Evolutionary conservation across 2,329 filamentous ascomycete species (phyloP).

Genomic region (Aschersonia sp.): DNA sequence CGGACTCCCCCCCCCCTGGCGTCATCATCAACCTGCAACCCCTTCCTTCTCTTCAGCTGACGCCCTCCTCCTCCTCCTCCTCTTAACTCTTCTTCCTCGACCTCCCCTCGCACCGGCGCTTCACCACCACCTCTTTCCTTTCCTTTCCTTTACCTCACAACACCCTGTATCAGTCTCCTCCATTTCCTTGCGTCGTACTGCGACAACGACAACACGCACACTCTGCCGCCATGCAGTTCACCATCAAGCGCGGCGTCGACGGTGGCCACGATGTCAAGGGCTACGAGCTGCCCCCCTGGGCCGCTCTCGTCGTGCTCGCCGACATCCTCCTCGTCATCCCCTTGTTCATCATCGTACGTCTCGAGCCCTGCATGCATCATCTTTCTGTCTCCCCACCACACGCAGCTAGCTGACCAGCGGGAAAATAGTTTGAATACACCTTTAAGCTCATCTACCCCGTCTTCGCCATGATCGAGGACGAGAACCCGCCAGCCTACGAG

Average conservation of each 20-base stretch:
- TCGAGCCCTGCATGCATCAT: not conserved
- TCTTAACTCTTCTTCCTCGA: not conserved
- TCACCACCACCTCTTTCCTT: too few species aligned
- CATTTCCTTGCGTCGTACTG: not conserved
- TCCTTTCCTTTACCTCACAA: too few species aligned
- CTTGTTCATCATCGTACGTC: conserved; percentile 25
- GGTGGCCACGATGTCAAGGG: conserved; percentile 9
- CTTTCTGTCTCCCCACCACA: not conserved
- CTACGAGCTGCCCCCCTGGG: conserved; percentile 23
- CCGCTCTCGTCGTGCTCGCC: conserved; percentile 21
- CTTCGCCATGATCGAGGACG: conserved; percentile 44
- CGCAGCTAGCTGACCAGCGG: not conserved
- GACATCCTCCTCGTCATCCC: conserved; percentile 31
- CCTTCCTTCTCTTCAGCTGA: not conserved
- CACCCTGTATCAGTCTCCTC: too few species aligned
- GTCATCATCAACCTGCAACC: too few species aligned
- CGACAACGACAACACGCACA: not conserved
- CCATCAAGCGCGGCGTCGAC: conserved; percentile 19
- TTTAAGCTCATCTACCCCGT: conserved; percentile 34
- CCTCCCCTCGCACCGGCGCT: not conserved
- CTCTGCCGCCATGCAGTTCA: conserved; percentile 5
- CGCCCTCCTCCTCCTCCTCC: not conserved
- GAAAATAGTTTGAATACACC: conserved; percentile 33
- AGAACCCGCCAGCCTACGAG: conserved; percentile 39
- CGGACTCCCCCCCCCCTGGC: too few species aligned